Percentiles rank a stretch among this genome's conserved stretches.
These are phyloP conservation scores for Phialocephala subalpina DNA, from an alignment of 2,329 filamentous ascomycete genomes.

Conservation along the genomic window DNA sequence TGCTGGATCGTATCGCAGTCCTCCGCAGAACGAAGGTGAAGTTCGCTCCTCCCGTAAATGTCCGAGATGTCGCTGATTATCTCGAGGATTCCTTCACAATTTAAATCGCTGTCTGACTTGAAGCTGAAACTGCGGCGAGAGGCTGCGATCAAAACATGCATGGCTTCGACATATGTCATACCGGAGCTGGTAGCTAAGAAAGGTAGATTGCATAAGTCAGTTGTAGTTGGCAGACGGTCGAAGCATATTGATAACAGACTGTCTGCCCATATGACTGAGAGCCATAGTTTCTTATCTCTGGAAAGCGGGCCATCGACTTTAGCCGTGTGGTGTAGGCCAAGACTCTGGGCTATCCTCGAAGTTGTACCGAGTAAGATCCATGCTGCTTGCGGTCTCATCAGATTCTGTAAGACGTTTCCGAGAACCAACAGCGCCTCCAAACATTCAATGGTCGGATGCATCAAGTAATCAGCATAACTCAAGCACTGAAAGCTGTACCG, in stretches of 20 bases:
- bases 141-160: background rate
- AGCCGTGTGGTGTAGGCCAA: conserved; percentile 58
- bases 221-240: background rate
- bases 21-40: background rate
- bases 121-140: background rate
- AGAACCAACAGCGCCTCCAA: conserved; percentile 68
- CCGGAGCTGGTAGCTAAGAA: background rate
- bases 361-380: conserved; percentile 69
- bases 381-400: conserved; percentile 71
- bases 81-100: background rate
- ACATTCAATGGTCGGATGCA: conserved; percentile 67
- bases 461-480: conserved; percentile 65
- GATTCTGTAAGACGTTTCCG: conserved; percentile 67
- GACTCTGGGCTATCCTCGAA: conserved; percentile 67
- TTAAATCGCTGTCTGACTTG: background rate
- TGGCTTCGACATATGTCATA: background rate
- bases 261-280: background rate
- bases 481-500: conserved; percentile 61
- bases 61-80: background rate
- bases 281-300: conserved; percentile 5
- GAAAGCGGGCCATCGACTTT: background rate
- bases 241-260: background rate
- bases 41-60: background rate
- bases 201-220: background rate
- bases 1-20: background rate